These are phyloP conservation scores for Marasmius fiardii DNA, from an alignment of 1,284 basidiomycete species.

Conservation along the genomic window DNA sequence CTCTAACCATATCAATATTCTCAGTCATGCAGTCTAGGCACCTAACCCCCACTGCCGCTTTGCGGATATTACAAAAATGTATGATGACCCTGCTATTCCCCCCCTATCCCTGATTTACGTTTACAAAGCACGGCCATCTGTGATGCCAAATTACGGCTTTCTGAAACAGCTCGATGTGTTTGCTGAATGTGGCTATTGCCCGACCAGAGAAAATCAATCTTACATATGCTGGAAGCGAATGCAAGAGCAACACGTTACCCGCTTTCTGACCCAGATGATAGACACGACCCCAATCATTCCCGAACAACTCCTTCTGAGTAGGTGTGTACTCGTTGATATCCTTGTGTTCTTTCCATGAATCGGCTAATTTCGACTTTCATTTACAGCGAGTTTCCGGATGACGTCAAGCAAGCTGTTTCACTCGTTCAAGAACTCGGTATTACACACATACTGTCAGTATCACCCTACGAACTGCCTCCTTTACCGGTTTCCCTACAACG, in stretches of 20 bases:
- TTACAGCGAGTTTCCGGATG: constrained; percentile 50
- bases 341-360: neutral
- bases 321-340: constrained; percentile 26
- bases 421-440: constrained; percentile 46
- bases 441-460: constrained; percentile 49
- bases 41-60: constrained; percentile 39
- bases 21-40: constrained; percentile 53
- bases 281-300: constrained; percentile 48
- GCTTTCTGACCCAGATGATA: constrained; percentile 45
- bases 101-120: constrained; percentile 3
- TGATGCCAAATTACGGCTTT: constrained; percentile 65
- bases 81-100: constrained; percentile 15
- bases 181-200: constrained; percentile 43
- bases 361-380: neutral
- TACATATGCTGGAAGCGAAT: constrained; percentile 56
- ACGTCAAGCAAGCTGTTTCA: constrained; percentile 44
- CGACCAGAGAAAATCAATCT: constrained; percentile 35
- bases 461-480: constrained; percentile 39
- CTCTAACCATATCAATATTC: constrained; percentile 8
- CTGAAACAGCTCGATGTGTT: constrained; percentile 56
- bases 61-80: constrained; percentile 34
- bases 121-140: constrained; percentile 43
- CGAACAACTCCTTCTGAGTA: constrained; percentile 46
- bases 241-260: constrained; percentile 46
- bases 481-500: constrained; percentile 31